Conservation (phyloP, 2,329 filamentous ascomycete genomes). For the Tolypocladium amazonense region DNA sequence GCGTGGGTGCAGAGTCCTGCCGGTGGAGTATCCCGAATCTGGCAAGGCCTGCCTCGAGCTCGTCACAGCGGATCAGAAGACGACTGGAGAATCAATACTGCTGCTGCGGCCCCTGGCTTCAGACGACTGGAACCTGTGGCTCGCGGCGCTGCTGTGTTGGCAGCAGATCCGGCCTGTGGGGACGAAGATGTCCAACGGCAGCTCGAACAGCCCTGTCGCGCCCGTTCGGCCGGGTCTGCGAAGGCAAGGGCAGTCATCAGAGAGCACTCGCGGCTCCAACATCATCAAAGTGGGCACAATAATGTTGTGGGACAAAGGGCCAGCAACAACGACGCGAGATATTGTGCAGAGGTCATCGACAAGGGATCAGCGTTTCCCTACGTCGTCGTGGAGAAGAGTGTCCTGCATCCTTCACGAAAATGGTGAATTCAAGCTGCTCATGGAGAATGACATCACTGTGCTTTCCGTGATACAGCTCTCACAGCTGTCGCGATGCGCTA, state of each 20-base stretch:
- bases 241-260: conserved; percentile 25
- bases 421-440: conserved; percentile 83
- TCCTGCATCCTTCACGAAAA: conserved; percentile 93
- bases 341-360: conserved; percentile 48
- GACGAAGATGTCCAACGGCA: conserved; percentile 39
- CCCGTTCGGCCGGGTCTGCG: conserved; percentile 31
- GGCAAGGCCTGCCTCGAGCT: conserved; percentile 43
- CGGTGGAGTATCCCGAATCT: conserved; percentile 34
- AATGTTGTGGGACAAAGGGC: conserved; percentile 78
- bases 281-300: conserved; percentile 95
- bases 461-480: conserved; percentile 79
- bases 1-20: conserved; percentile 60
- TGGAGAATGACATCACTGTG: conserved; percentile 71
- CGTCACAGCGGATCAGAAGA: conserved; percentile 38
- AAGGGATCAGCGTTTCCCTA: conserved; percentile 40
- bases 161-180: conserved; percentile 58
- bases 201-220: conserved; percentile 18
- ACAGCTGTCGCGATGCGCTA: conserved; percentile 77
- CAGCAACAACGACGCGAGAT: conserved; percentile 41
- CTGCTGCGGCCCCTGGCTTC: conserved; percentile 52
- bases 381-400: conserved; percentile 70
- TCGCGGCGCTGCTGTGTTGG: conserved; percentile 73
- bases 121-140: conserved; percentile 67
- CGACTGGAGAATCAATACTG: conserved; percentile 31
- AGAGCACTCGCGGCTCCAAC: conserved; percentile 34